Evolutionary conservation across 2,329 filamentous ascomycete species (phyloP).

Genomic region (Seiridium cupressi): DNA sequence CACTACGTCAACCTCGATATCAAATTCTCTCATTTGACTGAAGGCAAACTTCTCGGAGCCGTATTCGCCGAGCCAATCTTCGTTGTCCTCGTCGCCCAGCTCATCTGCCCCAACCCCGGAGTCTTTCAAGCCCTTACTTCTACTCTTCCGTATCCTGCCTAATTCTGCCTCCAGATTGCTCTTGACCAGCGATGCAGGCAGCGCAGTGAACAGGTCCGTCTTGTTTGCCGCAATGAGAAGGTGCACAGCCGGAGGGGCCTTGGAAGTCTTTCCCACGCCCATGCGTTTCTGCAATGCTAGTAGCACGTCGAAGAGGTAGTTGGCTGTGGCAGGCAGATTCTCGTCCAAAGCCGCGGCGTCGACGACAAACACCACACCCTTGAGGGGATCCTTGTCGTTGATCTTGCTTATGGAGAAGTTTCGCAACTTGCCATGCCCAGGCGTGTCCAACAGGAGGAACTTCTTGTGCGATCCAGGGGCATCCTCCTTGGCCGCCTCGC

Average conservation of each 20-base stretch:
- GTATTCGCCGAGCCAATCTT: conserved; percentile 81
- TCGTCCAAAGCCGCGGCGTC: conserved; percentile 72
- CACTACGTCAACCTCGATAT: conserved; percentile 72
- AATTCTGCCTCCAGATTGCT: conserved; percentile 78
- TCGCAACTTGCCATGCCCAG: conserved; percentile 92
- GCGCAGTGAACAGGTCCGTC: conserved; percentile 88
- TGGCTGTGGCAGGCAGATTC: conserved; percentile 68
- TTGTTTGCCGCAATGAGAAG: conserved; percentile 92
- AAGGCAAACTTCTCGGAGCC: conserved; percentile 79
- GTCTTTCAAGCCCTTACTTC: conserved; percentile 78
- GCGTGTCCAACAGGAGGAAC: conserved; percentile 82
- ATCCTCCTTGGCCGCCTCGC: conserved; percentile 53
- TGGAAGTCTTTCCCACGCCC: conserved; percentile 53
- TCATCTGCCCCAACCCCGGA: conserved; percentile 71
- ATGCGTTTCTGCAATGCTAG: conserved; percentile 75
- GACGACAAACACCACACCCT: conserved; percentile 81
- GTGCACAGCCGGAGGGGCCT: conserved; percentile 60
- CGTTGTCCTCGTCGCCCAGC: conserved; percentile 65
- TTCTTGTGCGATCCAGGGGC: conserved; percentile 58
- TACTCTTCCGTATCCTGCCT: conserved; percentile 70
- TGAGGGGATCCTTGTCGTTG: conserved; percentile 13
- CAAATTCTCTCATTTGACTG: conserved; percentile 77
- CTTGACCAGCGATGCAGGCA: conserved; percentile 76
- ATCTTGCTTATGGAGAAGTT: conserved; percentile 60
- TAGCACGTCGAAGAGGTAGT: conserved; percentile 88